A percentile compares a stretch with the other conserved stretches of the same genome.
Conservation (phyloP, 495 filamentous ascomycete species). For the Hypomontagnella monticulosa region DNA sequence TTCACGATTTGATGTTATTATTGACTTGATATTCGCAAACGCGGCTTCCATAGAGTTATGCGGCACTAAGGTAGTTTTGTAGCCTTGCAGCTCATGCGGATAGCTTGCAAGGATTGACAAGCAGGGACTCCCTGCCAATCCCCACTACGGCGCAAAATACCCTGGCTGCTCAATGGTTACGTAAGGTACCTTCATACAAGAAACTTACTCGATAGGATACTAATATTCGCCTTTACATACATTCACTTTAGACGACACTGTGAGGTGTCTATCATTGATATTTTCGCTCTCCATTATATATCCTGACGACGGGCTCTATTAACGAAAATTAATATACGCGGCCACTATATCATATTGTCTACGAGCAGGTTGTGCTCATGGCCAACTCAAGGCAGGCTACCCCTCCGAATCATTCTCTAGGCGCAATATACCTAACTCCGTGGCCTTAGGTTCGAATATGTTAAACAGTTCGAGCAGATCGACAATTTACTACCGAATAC, state of each 20-base stretch:
- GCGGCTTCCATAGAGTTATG: constrained; percentile 5
- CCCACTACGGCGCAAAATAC: background rate
- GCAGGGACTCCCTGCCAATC: constrained; percentile 20
- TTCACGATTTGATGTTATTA: background rate
- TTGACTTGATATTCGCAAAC: background rate
- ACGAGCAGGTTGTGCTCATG: constrained; percentile 42
- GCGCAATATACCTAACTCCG: constrained; percentile 36
- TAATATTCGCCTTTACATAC: background rate
- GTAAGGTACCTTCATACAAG: background rate
- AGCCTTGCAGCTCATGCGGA: constrained; percentile 22
- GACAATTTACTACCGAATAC: constrained; percentile 86
- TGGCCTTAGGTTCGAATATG: constrained; percentile 82
- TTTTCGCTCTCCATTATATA: no score
- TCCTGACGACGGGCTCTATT: no score
- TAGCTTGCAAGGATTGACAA: constrained; percentile 11
- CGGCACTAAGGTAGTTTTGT: constrained; percentile 4
- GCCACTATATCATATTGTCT: background rate
- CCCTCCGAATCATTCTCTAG: background rate
- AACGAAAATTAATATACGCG: background rate
- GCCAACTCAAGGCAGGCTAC: constrained; percentile 59
- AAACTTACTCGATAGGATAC: background rate
- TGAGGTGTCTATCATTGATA: no score
- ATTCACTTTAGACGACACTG: no score
- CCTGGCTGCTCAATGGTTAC: background rate
- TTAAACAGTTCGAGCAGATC: constrained; percentile 84